Conservation (phyloP, 1,139 yeast species). For the Casaregolazyma suthepensis region DNA sequence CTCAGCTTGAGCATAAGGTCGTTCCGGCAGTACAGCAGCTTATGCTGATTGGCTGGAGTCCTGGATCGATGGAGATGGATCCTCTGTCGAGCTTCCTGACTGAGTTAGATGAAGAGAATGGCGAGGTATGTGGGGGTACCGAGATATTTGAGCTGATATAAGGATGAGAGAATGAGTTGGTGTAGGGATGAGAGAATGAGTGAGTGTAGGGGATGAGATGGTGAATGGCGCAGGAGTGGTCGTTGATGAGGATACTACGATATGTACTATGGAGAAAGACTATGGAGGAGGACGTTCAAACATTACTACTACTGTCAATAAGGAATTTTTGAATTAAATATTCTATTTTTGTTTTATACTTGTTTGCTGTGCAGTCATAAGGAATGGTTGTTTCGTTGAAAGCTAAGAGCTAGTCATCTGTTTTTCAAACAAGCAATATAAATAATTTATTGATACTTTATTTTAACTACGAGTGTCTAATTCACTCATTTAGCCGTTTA, state of each 20-base stretch:
- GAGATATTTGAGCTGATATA: not conserved
- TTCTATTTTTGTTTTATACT: not conserved
- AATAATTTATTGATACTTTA: too few species aligned
- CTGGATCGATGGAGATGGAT: not conserved
- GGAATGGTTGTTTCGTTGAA: too few species aligned
- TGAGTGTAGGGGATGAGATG: too few species aligned
- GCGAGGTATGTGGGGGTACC: not conserved
- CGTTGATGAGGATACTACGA: not conserved
- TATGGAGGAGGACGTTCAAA: not conserved
- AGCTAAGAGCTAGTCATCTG: too few species aligned
- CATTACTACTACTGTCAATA: not conserved
- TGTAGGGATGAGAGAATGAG: too few species aligned
- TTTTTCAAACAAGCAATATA: too few species aligned
- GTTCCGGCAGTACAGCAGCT: conserved; percentile 3
- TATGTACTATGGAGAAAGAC: not conserved
- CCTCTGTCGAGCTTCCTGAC: not conserved
- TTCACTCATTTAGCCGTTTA: too few species aligned
- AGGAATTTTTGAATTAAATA: too few species aligned
- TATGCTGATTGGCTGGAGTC: not conserved
- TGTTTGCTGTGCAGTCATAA: not conserved
- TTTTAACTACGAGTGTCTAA: too few species aligned
- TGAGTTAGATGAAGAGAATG: not conserved
- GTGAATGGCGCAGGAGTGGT: too few species aligned
- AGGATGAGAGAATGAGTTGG: too few species aligned
- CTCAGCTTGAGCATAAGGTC: conserved; percentile 2